phyloP scores from a whole-genome alignment of 208 protist genomes.

The Trypanosoma melophagium region DNA sequence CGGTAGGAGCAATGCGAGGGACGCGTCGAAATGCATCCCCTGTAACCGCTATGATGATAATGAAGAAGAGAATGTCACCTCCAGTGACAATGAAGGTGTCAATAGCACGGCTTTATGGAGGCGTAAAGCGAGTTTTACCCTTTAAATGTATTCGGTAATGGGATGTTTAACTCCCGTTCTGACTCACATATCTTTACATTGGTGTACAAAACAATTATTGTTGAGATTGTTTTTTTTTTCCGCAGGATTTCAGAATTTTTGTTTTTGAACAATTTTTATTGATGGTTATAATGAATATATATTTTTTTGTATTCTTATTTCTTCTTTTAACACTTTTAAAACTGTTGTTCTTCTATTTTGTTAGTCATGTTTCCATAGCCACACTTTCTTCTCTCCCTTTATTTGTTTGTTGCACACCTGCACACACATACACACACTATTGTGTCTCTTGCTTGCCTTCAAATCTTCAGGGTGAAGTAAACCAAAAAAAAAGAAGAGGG shows the following conservation, averaged over 20 bases:
- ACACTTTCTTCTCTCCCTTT: neutral
- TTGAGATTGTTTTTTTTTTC: slow-evolving; percentile 13
- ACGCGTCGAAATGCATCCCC: slow-evolving; percentile 30
- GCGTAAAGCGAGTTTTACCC: slow-evolving; percentile 9
- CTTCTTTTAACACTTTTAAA: too few relatives aligned
- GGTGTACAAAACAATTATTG: too few relatives aligned
- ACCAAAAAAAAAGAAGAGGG: too few relatives aligned
- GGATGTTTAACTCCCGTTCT: neutral
- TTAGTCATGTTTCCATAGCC: neutral
- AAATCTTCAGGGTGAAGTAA: neutral
- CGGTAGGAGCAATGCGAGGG: slow-evolving; percentile 12
- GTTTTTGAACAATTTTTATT: too few relatives aligned
- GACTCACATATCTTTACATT: too few relatives aligned
- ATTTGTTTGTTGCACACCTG: neutral
- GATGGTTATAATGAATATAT: too few relatives aligned
- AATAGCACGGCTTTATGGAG: neutral
- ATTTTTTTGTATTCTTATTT: too few relatives aligned
- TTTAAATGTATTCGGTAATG: slow-evolving; percentile 12
- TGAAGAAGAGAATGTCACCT: neutral
- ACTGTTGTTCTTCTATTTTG: neutral
- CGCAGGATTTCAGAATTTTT: neutral
- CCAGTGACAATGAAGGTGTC: neutral
- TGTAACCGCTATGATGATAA: neutral
- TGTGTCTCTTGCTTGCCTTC: neutral
- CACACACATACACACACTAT: neutral